phyloP scores from a whole-genome alignment of 2,329 filamentous ascomycete species.

The Aspergillus fructus region DNA sequence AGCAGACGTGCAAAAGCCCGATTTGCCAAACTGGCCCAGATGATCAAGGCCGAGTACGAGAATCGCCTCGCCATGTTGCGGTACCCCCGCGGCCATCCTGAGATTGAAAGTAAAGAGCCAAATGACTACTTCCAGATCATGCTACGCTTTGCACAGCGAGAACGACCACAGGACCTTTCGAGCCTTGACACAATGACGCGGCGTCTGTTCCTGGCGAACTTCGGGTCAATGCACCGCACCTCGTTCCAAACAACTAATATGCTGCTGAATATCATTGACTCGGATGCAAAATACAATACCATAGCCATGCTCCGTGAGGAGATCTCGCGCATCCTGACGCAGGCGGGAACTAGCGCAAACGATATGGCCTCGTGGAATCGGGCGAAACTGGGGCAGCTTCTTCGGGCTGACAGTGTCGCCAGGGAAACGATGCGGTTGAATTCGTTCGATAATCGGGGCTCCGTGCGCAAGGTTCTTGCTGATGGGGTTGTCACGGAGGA shows the following conservation, averaged over 20 bases:
- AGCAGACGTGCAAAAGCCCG: conserved; percentile 13
- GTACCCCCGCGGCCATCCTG: neutral
- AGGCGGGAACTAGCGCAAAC: neutral
- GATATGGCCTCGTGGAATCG: conserved; percentile 41
- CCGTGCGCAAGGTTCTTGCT: conserved; percentile 28
- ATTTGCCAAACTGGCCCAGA: neutral
- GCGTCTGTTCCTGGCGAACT: conserved; percentile 22
- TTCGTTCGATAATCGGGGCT: conserved; percentile 25
- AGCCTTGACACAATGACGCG: conserved; percentile 19
- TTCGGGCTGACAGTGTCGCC: conserved; percentile 42
- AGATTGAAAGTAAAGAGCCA: conserved; percentile 17
- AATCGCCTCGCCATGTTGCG: conserved; percentile 20
- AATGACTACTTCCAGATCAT: conserved; percentile 46
- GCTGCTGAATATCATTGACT: conserved; percentile 39
- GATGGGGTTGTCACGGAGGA: conserved; percentile 20
- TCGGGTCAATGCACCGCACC: conserved; percentile 37
- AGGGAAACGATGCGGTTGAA: conserved; percentile 46
- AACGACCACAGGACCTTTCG: conserved; percentile 40
- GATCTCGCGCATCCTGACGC: conserved; percentile 25
- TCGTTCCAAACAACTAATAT: conserved; percentile 43
- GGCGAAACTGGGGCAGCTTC: conserved; percentile 31
- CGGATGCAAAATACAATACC: conserved; percentile 40
- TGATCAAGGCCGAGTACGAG: conserved; percentile 18
- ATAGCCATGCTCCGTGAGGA: conserved; percentile 42
- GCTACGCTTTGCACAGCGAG: conserved; percentile 39